phyloP scores from a whole-genome alignment of 805 yeast species.

The Candida maltosa region DNA sequence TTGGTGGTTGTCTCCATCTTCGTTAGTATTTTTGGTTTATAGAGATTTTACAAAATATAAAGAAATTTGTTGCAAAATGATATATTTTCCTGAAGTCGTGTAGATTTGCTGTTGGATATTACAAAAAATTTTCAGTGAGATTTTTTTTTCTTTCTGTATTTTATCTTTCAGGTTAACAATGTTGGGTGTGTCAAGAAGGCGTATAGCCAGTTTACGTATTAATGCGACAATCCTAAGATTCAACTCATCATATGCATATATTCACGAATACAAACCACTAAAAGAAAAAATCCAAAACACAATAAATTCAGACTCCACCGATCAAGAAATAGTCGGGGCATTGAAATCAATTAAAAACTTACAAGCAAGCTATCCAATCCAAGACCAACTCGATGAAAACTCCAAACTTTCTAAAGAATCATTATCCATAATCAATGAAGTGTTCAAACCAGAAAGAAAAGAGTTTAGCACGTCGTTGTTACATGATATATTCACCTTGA shows the following conservation, averaged over 20 bases:
- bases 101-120: no score
- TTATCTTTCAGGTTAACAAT: no score
- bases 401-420: constrained; percentile 8
- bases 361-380: constrained; percentile 2
- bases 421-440: constrained; percentile 5
- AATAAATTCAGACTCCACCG: constrained; percentile 4
- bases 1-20: background rate
- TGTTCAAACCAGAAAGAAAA: constrained; percentile 7
- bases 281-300: constrained; percentile 3
- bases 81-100: no score
- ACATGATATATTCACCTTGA: constrained; percentile 25
- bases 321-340: constrained; percentile 5
- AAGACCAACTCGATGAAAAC: constrained; percentile 7
- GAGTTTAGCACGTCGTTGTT: constrained; percentile 22
- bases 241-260: constrained; percentile 6
- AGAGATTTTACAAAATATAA: background rate
- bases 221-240: constrained; percentile 1
- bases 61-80: background rate
- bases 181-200: no score
- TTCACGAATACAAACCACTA: constrained; percentile 4
- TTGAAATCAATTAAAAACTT: constrained; percentile 5
- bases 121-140: no score
- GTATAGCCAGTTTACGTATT: no score
- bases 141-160: no score
- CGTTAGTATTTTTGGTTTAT: background rate